Base-by-base conservation (phyloP, 345 rosid genomes). In the Limnanthes douglasii region DNA sequence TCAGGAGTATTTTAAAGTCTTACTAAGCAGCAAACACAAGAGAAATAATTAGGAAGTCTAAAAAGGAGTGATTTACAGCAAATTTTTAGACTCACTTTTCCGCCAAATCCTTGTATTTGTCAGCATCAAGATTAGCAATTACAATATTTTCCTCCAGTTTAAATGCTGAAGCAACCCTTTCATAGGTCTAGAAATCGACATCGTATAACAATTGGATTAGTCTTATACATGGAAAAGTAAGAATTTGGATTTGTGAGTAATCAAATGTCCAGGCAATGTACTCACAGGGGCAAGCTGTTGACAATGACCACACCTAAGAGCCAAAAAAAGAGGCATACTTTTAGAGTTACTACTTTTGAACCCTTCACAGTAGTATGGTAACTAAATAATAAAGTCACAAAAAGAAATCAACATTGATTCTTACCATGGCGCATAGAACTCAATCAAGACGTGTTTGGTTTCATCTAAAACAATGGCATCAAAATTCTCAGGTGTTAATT, bases 401-500 rank as follows among this genome's bases (percentile, higher is more conserved):
- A 2, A 12, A 28, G 12, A 10, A 28, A 2, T 11, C 1, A 11
- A 11, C 6, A 1, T 1, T 10, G 12, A 21, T 23, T 45, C 71
- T 61, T 27, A 78, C 85, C 82, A 75, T 21, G 93, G 93, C 18
- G 85, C 93, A 52, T 79, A 79, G 54, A 79, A 79, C 60, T 79
- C 93, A 48, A 79, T 70, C 64, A 79, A 45, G 18, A 79, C 86
- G 51, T 79, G 81, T 41, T 79, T 79, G 25, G 60, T 60, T 21
- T 66, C 57, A 46, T 79, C 85, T 64, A 74, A 46, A 39, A 75
- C 93, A 51, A 75, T 13, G 41, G 65, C 72, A 47, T 61, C 44
- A 45, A 79, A 79, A 43, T 52, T 79, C 30, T 75, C 85, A 15
- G 65, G 16, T 3, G 73, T 59, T 21, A 79, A 56, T 51, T 75